Evolutionary conservation across 1,284 basidiomycete species (phyloP).

Genomic region (Veloporphyrellus conicus): DNA sequence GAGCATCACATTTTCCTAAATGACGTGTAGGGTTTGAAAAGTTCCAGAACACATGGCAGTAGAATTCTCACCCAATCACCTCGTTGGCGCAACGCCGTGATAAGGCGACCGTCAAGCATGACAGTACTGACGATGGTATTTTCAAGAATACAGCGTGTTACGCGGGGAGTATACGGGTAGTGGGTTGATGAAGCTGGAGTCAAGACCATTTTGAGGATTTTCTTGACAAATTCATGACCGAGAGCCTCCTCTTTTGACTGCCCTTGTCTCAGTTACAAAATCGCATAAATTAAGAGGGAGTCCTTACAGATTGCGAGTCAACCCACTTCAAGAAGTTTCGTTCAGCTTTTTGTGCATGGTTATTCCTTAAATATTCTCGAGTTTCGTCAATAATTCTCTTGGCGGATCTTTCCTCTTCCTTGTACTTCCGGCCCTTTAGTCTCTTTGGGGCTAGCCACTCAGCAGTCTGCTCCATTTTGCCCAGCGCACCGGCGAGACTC

Average conservation of each 20-base stretch:
- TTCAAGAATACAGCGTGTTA: constrained; percentile 54
- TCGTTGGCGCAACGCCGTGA: constrained; percentile 46
- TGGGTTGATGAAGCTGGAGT: constrained; percentile 31
- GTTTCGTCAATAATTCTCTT: constrained; percentile 42
- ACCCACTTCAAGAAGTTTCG: constrained; percentile 52
- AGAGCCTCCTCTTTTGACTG: constrained; percentile 29
- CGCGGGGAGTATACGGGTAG: constrained; percentile 42
- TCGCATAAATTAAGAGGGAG: background rate
- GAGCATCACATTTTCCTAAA: constrained; percentile 51
- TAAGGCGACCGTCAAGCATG: constrained; percentile 57
- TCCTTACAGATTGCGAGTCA: constrained; percentile 33
- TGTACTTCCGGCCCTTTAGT: constrained; percentile 2
- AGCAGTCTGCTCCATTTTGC: constrained; percentile 44
- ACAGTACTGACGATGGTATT: constrained; percentile 49
- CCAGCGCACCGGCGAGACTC: constrained; percentile 59
- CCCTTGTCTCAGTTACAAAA: constrained; percentile 4
- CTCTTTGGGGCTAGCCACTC: constrained; percentile 43
- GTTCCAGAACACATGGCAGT: background rate
- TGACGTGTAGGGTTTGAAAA: constrained; percentile 1
- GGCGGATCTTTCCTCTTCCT: constrained; percentile 31
- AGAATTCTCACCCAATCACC: constrained; percentile 60
- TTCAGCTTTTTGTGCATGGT: constrained; percentile 40
- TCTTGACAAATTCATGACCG: constrained; percentile 54
- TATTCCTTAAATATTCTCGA: constrained; percentile 31
- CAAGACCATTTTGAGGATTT: constrained; percentile 47